Conservation (phyloP, 106 monocot species). For the Dendrobium huoshanense region DNA sequence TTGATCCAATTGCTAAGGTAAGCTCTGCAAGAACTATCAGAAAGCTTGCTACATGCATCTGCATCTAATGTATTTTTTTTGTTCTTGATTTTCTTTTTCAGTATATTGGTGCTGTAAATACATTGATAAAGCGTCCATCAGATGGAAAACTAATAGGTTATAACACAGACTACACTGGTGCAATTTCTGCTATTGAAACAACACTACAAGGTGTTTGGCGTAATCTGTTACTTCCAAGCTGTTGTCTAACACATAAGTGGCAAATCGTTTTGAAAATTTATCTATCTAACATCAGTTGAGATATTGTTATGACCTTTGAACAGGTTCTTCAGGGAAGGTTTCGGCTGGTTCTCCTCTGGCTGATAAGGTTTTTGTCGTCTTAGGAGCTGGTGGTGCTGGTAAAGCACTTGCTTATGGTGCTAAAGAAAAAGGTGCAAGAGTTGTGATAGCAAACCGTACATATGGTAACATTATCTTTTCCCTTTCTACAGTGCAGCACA, state of each 20-base stretch:
- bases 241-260: not conserved
- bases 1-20: conserved; percentile 93
- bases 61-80: not conserved
- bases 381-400: conserved; percentile 99
- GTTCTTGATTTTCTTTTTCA: conserved; percentile 24
- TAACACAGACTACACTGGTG: conserved; percentile 92
- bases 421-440: conserved; percentile 85
- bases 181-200: conserved; percentile 99
- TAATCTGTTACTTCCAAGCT: not conserved
- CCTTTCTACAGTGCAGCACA: not conserved
- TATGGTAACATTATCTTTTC: conserved; percentile 43
- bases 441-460: conserved; percentile 87
- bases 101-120: conserved; percentile 95
- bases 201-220: conserved; percentile 61
- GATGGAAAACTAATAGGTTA: conserved; percentile 92
- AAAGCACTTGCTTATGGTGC: conserved; percentile 97
- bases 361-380: conserved; percentile 76
- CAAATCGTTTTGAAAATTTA: conserved; percentile 1
- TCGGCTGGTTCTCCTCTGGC: conserved; percentile 62
- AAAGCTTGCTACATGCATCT: not conserved
- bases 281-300: not conserved
- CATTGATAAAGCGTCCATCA: conserved; percentile 56
- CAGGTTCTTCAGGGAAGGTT: conserved; percentile 44
- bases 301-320: conserved; percentile 5
- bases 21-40: not conserved